A percentile compares a stretch with the other conserved stretches of the same genome.
These are phyloP conservation scores for Aspergillus candidus DNA, from an alignment of 2,329 filamentous ascomycete genomes.

Conservation along the genomic window DNA sequence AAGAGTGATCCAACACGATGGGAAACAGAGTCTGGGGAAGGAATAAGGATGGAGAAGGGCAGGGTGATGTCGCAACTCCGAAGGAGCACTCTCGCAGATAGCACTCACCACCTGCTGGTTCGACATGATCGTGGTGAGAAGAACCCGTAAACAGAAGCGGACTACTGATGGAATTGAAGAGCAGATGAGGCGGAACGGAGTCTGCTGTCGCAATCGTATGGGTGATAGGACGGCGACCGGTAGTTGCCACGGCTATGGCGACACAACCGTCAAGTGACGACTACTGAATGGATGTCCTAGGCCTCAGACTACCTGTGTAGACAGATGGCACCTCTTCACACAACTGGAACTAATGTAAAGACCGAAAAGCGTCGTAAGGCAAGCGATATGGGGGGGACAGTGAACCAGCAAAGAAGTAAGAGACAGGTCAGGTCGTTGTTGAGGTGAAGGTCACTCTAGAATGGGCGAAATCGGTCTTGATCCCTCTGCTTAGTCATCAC, in stretches of 20 bases:
- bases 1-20: constrained; percentile 1
- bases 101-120: constrained; percentile 46
- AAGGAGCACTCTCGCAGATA: constrained; percentile 17
- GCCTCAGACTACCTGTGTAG: no score
- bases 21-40: constrained; percentile 3
- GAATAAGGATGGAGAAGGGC: constrained; percentile 1
- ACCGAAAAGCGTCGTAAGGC: neutral
- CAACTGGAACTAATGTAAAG: neutral
- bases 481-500: constrained; percentile 30
- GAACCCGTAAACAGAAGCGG: constrained; percentile 8
- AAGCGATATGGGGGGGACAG: neutral
- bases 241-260: constrained; percentile 15
- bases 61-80: constrained; percentile 15
- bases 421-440: constrained; percentile 15
- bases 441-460: constrained; percentile 31
- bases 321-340: neutral
- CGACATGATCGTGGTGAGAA: constrained; percentile 35
- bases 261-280: no score
- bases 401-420: constrained; percentile 4
- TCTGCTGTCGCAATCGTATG: constrained; percentile 10
- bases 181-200: no score
- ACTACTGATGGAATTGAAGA: neutral
- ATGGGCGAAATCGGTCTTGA: constrained; percentile 33
- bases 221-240: no score
- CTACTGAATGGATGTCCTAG: no score